A percentile compares a stretch with the other conserved stretches of the same genome.
phyloP scores from a whole-genome alignment of 805 yeast genomes.

The Kazachstania psychrophila region DNA sequence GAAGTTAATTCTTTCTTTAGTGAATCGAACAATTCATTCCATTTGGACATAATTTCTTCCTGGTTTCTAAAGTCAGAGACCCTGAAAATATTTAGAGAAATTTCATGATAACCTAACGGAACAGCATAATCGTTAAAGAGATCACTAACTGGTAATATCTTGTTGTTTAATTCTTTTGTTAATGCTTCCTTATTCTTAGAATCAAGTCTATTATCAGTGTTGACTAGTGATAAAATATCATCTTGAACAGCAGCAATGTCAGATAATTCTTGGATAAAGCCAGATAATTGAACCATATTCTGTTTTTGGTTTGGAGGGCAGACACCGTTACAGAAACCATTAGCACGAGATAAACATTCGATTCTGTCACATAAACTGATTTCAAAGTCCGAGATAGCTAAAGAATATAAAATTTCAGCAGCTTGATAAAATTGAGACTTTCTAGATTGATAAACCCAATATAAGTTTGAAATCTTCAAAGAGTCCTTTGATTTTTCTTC shows the following conservation, averaged over 20 bases:
- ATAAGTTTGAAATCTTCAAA: constrained; percentile 64
- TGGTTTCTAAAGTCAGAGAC: constrained; percentile 77
- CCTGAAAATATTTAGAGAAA: constrained; percentile 69
- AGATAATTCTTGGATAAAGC: constrained; percentile 65
- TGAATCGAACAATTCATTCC: constrained; percentile 64
- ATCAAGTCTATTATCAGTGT: constrained; percentile 39
- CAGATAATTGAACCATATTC: constrained; percentile 60
- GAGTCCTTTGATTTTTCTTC: constrained; percentile 56
- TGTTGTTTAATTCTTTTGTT: constrained; percentile 46
- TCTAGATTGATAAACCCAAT: constrained; percentile 86
- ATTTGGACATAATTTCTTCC: constrained; percentile 72
- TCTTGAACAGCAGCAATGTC: constrained; percentile 80
- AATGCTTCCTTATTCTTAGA: constrained; percentile 43
- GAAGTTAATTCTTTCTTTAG: constrained; percentile 27
- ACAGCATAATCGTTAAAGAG: constrained; percentile 80
- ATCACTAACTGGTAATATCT: constrained; percentile 63
- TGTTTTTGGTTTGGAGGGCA: constrained; percentile 71
- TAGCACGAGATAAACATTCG: constrained; percentile 83
- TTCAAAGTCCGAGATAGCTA: constrained; percentile 67
- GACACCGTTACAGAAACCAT: constrained; percentile 82
- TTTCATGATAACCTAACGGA: constrained; percentile 77
- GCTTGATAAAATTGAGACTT: constrained; percentile 71
- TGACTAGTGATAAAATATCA: constrained; percentile 39
- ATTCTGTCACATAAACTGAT: constrained; percentile 65
- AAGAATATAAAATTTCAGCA: constrained; percentile 65